Evolutionary conservation across 2,329 filamentous ascomycete species (phyloP).

Genomic region (Pseudopyricularia javanii): DNA sequence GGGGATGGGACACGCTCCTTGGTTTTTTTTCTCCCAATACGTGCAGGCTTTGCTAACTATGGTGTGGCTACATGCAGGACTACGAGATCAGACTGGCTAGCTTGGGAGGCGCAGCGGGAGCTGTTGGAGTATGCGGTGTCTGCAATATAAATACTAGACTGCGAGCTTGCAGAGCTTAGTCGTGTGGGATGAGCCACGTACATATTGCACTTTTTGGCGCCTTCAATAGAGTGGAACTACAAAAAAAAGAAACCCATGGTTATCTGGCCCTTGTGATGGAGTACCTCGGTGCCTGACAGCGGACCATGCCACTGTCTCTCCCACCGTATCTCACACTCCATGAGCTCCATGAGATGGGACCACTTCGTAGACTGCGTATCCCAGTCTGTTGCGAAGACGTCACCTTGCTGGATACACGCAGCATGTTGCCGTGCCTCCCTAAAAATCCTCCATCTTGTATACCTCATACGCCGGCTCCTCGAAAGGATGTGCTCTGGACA

Average conservation of each 20-base stretch:
- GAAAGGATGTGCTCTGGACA: slow-evolving; percentile 34
- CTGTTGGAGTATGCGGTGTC: slow-evolving; percentile 54
- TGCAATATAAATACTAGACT: slow-evolving; percentile 43
- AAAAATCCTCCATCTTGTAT: slow-evolving; percentile 34
- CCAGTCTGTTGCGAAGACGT: too few relatives aligned
- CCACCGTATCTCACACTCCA: too few relatives aligned
- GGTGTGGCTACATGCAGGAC: slow-evolving; percentile 46
- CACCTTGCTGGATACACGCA: background rate
- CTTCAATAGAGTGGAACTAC: too few relatives aligned
- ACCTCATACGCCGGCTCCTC: slow-evolving; percentile 38
- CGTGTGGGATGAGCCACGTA: too few relatives aligned
- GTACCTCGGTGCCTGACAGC: too few relatives aligned
- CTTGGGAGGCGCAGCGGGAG: slow-evolving; percentile 74
- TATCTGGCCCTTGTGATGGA: too few relatives aligned
- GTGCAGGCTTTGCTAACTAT: background rate
- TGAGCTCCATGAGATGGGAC: too few relatives aligned
- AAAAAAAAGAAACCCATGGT: too few relatives aligned
- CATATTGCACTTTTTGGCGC: too few relatives aligned
- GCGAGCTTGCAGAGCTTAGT: too few relatives aligned
- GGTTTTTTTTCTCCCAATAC: background rate
- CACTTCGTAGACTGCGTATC: too few relatives aligned
- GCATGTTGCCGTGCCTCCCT: background rate
- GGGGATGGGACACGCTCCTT: background rate
- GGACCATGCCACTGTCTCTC: too few relatives aligned
- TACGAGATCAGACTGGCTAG: slow-evolving; percentile 92